Percentiles rank a stretch among this genome's conserved stretches.
These are phyloP conservation scores for Nigrograna mackinnonii DNA, from an alignment of 2,329 filamentous ascomycete species.

Conservation along the genomic window DNA sequence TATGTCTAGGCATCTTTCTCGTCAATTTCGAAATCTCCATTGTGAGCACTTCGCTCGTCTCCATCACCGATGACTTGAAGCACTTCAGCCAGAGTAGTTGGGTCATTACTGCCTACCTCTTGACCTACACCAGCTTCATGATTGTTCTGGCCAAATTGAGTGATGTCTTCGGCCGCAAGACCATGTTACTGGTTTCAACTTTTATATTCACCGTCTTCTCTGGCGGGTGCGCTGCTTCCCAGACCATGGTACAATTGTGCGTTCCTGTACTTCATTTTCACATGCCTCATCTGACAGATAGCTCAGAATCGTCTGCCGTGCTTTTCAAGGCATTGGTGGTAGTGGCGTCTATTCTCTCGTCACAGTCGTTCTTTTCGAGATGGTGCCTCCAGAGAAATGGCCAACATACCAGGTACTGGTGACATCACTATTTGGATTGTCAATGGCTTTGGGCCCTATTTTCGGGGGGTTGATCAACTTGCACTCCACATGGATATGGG, in stretches of 20 bases:
- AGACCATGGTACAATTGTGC: constrained; percentile 8
- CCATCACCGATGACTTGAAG: constrained; percentile 32
- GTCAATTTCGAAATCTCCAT: constrained; percentile 40
- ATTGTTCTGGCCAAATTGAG: constrained; percentile 35
- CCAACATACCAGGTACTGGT: neutral
- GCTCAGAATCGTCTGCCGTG: constrained; percentile 30
- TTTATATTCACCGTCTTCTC: constrained; percentile 33
- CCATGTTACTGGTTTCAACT: constrained; percentile 20
- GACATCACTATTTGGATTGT: neutral
- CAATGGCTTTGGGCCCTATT: constrained; percentile 14
- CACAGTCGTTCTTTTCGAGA: constrained; percentile 32
- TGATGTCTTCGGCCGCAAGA: constrained; percentile 36
- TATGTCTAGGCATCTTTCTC: constrained; percentile 23
- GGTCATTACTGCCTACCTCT: constrained; percentile 37
- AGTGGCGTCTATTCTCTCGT: constrained; percentile 33
- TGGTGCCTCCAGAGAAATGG: neutral
- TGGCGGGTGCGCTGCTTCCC: constrained; percentile 28
- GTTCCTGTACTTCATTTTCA: neutral
- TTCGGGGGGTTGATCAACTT: constrained; percentile 14
- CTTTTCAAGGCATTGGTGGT: constrained; percentile 37
- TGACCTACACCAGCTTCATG: constrained; percentile 37
- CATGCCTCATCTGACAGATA: neutral
- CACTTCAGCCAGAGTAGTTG: constrained; percentile 34
- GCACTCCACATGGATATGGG: too few relatives aligned
- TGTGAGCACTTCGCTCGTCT: constrained; percentile 37